Percentiles rank a stretch among this genome's conserved stretches.
Evolutionary conservation across 2,329 filamentous ascomycete species (phyloP).

Genomic region (Aspergillus fumigatiaffinis): DNA sequence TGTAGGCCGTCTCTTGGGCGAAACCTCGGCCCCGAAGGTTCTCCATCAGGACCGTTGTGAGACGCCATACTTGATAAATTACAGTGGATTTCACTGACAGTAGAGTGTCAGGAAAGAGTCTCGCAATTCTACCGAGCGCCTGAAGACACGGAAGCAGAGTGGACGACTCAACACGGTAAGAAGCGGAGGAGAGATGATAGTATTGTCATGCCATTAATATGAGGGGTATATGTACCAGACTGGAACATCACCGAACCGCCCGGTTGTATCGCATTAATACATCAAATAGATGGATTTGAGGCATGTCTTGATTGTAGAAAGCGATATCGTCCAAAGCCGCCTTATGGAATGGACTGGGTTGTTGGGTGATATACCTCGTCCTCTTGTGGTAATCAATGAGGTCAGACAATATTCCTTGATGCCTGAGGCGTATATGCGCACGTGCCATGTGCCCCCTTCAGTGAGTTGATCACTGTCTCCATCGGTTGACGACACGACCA

Average conservation of each 20-base stretch:
- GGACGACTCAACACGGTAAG: not conserved
- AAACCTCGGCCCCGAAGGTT: slow-evolving; percentile 2
- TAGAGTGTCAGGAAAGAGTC: not conserved
- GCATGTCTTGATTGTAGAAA: not conserved
- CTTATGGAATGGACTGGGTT: not conserved
- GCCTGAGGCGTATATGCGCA: slow-evolving; percentile 17
- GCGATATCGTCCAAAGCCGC: not conserved
- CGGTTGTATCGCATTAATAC: slow-evolving; percentile 6
- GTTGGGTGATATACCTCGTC: not conserved
- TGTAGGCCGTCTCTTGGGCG: slow-evolving; percentile 22
- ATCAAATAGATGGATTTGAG: slow-evolving; percentile 4
- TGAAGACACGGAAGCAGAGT: not conserved
- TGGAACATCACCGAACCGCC: slow-evolving; percentile 9
- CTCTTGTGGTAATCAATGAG: slow-evolving; percentile 13
- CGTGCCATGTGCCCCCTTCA: slow-evolving; percentile 14
- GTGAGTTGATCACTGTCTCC: not conserved
- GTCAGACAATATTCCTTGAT: slow-evolving; percentile 9
- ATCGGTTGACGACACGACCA: not conserved
- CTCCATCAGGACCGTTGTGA: slow-evolving; percentile 6
- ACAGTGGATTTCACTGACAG: not conserved
- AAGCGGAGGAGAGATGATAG: not conserved
- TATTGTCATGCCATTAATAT: slow-evolving; percentile 7
- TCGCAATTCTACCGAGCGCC: not conserved
- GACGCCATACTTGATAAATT: slow-evolving; percentile 17
- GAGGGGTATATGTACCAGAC: slow-evolving; percentile 19